Base-by-base conservation (phyloP, 1,284 basidiomycete species). In the Rhodotorula sp. region DNA sequence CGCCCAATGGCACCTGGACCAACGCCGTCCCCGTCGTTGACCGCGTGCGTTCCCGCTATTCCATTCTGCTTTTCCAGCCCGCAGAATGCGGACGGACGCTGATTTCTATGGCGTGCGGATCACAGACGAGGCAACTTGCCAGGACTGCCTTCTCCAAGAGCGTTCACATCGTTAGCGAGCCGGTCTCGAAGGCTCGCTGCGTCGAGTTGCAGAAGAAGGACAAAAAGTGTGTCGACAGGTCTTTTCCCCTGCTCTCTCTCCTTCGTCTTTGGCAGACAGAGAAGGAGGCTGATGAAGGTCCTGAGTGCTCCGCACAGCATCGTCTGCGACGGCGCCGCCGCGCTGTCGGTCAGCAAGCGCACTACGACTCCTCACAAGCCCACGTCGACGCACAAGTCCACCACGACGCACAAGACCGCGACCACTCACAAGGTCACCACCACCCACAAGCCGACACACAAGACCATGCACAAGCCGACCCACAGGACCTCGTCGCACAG, bases 1-100 rank as follows among this genome's bases (percentile, higher is more conserved):
- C 61, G 26, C 9, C 58, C 16, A 59, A 64, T 46, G 67, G 67
- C 11, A 51, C 47, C 18, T 68, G 67, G 67, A 40, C 54, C 15
- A 67, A 57, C 28, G 47, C 56, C 37, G 16, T 37, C 18, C 48
- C 44, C 28, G 24, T 67, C 15, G 26, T 51, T 11, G 67, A 68
- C 52, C 48, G 64, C 51, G 64, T 65, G 18, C 26, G 52, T 48
- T 2, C 16, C 31, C 30, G 34, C 10, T 40, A 8, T 48, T 31
- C 26, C 10, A 18, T 26, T n/a, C 13, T 53, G 4, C 46, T 30
- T 9, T 34, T 28, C 5, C 55, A n/a, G 16, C 18, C 22, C 34
- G n/a, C 22, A 30, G 5, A 37, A 4, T 24, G 34, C 54, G 11
- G 20, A 10, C 24, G 31, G n/a, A n/a, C 24, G 48, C 48, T 50